Evolutionary conservation across 1,284 basidiomycete genomes (phyloP), one percentile per base, ranked within the genome.

Genomic region (Melampsora occidentalis): DNA sequence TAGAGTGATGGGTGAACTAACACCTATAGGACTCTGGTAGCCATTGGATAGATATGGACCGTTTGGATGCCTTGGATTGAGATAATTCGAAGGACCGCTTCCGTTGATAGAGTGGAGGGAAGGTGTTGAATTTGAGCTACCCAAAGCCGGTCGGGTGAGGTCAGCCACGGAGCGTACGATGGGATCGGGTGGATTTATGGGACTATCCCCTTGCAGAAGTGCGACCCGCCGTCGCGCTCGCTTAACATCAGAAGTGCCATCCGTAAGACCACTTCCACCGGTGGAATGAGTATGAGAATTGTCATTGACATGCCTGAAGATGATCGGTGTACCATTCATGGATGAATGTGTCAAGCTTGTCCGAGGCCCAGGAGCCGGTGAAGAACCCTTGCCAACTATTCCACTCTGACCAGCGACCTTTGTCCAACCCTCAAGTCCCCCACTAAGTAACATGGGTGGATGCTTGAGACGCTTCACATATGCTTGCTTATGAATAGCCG

Each of bases 371-470:
- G 66, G 46, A 22, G 18, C 48, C 12, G 35, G 35, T n/a, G 28
- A 51, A 81, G 79, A 77, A 79, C 70, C 84, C 84, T 72, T 83
- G 82, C 39, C 80, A 53, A 88, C 81, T 71, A 82, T 78, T 9
- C 87, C 87, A 5, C 84, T 81, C 3, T 86, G 86, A 0, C 88
- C 87, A 70, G 91, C 85, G 71, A 90, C 88, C 72, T 85, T 85
- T 79, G 87, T 87, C 94, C 95, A 99, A 0, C 89, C 90, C 62
- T 90, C 87, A 71, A 93, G 86, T 1, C 96, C 96, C 0, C 96
- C 96, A 9, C 91, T 86, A 22, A 99, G 87, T 78, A 97, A 84
- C 81, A 93, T 89, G 0, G 96, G 95, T 79, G 89, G 87, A 61
- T 91, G 86, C 80, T 90, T 89, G 51, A 97, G 84, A 73, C 87